phyloP scores from a whole-genome alignment of 164 flowering plant species.

The Berberis vulgaris region DNA sequence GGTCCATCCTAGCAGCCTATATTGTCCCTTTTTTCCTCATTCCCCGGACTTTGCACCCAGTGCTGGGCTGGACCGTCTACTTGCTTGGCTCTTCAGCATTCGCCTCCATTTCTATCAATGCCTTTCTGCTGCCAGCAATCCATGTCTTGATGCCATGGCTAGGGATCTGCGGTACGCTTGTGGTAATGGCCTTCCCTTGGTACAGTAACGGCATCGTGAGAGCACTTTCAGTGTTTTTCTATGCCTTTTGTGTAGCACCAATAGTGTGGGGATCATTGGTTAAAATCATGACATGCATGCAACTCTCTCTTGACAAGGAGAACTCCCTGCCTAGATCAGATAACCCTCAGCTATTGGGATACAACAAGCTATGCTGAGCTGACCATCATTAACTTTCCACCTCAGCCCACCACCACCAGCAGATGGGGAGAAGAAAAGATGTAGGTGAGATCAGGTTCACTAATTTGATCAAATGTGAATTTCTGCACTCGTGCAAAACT shows the following conservation, averaged over 20 bases:
- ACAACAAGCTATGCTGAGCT: slow-evolving; percentile 56
- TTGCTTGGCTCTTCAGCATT: slow-evolving; percentile 59
- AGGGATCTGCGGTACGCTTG: slow-evolving; percentile 51
- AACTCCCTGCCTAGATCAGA: slow-evolving; percentile 48
- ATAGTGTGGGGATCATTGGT: slow-evolving; percentile 42
- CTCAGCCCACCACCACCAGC: too few relatives aligned
- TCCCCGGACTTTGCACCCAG: slow-evolving; percentile 75
- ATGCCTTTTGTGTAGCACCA: slow-evolving; percentile 74
- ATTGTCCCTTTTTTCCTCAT: slow-evolving; percentile 58
- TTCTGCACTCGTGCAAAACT: too few relatives aligned
- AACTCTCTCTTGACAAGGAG: slow-evolving; percentile 60
- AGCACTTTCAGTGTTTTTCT: slow-evolving; percentile 60
- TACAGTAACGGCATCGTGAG: slow-evolving; percentile 65
- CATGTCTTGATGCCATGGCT: slow-evolving; percentile 58
- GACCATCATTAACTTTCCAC: too few relatives aligned
- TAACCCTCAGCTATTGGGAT: slow-evolving; percentile 41
- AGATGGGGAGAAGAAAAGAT: too few relatives aligned
- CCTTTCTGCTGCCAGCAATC: slow-evolving; percentile 57
- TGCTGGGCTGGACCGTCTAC: slow-evolving; percentile 83
- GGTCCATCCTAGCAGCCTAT: slow-evolving; percentile 69
- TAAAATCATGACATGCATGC: slow-evolving; percentile 48
- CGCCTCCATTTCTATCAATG: slow-evolving; percentile 40
- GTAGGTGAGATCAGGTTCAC: too few relatives aligned
- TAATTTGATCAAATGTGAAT: too few relatives aligned
- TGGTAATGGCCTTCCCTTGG: slow-evolving; percentile 90